Percentiles rank a stretch among this genome's conserved stretches.
These are phyloP conservation scores for Chlorella variabilis DNA, from an alignment of 163 green algal genomes.

Conservation along the genomic window DNA sequence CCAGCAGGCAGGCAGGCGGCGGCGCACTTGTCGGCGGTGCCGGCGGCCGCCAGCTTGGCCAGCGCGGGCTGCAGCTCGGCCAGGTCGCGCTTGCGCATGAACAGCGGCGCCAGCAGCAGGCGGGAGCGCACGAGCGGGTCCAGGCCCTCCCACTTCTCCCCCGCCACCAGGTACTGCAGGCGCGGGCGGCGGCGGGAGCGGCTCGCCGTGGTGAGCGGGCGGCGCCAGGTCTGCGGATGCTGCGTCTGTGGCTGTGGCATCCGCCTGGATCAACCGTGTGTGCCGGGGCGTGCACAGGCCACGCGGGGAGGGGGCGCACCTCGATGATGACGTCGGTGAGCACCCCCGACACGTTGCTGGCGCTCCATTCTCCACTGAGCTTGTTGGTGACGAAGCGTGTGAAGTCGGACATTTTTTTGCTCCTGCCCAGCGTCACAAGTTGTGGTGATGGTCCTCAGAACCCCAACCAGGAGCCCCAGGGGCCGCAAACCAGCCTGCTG, in stretches of 20 bases:
- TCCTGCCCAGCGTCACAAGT: too few species aligned
- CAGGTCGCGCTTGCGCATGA: slow-evolving; percentile 19
- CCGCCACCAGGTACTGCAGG: slow-evolving; percentile 25
- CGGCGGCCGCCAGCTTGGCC: slow-evolving; percentile 16
- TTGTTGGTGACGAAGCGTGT: slow-evolving; percentile 37
- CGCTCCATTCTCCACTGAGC: slow-evolving; percentile 48
- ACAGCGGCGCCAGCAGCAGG: slow-evolving; percentile 39
- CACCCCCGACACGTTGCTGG: slow-evolving; percentile 36
- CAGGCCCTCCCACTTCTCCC: slow-evolving; percentile 43
- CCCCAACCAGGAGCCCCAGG: too few species aligned
- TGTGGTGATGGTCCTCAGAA: too few species aligned
- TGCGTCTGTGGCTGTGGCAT: too few species aligned
- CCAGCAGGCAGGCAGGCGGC: too few species aligned
- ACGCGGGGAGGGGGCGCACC: neutral
- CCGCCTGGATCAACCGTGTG: too few species aligned
- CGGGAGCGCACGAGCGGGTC: slow-evolving; percentile 45
- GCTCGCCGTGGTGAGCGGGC: neutral
- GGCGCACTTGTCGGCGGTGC: slow-evolving; percentile 33
- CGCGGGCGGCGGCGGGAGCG: neutral
- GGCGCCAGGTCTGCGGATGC: too few species aligned
- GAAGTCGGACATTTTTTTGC: slow-evolving; percentile 29
- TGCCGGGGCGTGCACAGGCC: too few species aligned
- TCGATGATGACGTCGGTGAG: slow-evolving; percentile 34
- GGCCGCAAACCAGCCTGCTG: too few species aligned
- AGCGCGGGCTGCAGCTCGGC: slow-evolving; percentile 26